Evolutionary conservation across 2,329 filamentous ascomycete genomes (phyloP), one percentile per base, ranked within the genome.

Genomic region (Ophiocordyceps camponoti-rufipedis): DNA sequence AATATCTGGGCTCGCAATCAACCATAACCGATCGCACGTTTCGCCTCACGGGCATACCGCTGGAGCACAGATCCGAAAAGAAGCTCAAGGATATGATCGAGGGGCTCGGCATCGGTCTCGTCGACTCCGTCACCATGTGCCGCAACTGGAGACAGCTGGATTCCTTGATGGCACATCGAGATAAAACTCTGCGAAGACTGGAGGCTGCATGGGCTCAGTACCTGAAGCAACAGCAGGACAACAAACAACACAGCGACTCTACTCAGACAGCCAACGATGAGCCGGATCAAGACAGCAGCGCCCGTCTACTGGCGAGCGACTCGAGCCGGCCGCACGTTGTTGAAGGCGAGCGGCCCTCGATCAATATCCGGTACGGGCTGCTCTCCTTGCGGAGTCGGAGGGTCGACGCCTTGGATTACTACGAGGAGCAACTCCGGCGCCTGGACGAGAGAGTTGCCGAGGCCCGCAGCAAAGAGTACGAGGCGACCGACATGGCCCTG

Each of bases 21-120:
- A 96, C 89, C n/a, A 77, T 95, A 44, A 96, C 91, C 1, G 91
- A 98, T 62, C 79, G 88, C 31, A 98, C 91, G 0, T 88, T 98
- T 55, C 80, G 86, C 23, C 66, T 98, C 16, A 91, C 89, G 0
- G 89, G 89, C 0, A 89, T 98, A 19, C 91, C 93, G 0, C 58
- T 62, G 4, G 79, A 89, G 23, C 64, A 96, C 48, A 75, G 85
- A 47, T 82, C 82, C 0, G 89, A 96, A 59, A 74, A 78, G 10
- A 81, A 81, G 54, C 85, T 98, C 52, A 91, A 85, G 58, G 71
- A 84, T 3, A 80, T 95, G 46, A 78, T 98, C 28, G 88, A 98
- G 56, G 82, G 81, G 49, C 67, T 98, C 12, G 78, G 83, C 46
- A 89, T 98, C 52, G 93, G 91, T 13, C 83, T 82, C 49, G 91